A percentile compares a stretch with the other conserved stretches of the same genome.
Conservation (phyloP, 2,329 filamentous ascomycete genomes). For the Byssochlamys sp. region DNA sequence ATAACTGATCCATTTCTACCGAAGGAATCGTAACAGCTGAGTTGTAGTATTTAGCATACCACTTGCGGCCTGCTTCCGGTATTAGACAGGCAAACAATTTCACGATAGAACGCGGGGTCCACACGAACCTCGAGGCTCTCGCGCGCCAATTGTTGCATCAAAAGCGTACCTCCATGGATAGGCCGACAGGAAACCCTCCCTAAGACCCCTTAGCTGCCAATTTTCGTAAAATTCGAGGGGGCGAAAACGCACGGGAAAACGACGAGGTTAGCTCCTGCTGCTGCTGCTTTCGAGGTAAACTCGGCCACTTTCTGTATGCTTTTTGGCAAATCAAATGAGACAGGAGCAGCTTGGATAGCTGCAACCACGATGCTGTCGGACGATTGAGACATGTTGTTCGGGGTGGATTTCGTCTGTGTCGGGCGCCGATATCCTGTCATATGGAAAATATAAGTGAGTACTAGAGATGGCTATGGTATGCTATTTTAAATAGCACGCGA, state of each 20-base stretch:
- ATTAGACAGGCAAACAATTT: too few relatives aligned
- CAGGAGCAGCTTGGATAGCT: not conserved
- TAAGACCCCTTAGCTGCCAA: not conserved
- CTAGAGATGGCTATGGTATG: too few relatives aligned
- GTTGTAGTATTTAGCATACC: slow-evolving; percentile 34
- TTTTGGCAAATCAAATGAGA: not conserved
- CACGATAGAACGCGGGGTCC: too few relatives aligned
- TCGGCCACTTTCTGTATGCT: not conserved
- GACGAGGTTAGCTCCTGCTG: slow-evolving; percentile 30
- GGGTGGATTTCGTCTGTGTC: not conserved
- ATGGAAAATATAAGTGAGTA: too few relatives aligned
- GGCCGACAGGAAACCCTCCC: not conserved
- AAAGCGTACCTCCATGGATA: not conserved
- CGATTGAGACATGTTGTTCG: not conserved
- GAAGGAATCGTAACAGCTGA: slow-evolving; percentile 33
- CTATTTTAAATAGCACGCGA: too few relatives aligned
- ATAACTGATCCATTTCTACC: slow-evolving; percentile 25
- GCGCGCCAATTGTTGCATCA: slow-evolving; percentile 3
- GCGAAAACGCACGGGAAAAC: slow-evolving; percentile 17
- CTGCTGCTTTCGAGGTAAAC: slow-evolving; percentile 27
- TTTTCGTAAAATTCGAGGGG: not conserved
- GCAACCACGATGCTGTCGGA: not conserved
- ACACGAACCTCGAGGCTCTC: slow-evolving; percentile 29
- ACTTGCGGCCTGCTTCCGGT: slow-evolving; percentile 25
- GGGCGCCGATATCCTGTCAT: not conserved